Base-by-base conservation (phyloP, 164 flowering plant genomes). In the Santalum album region DNA sequence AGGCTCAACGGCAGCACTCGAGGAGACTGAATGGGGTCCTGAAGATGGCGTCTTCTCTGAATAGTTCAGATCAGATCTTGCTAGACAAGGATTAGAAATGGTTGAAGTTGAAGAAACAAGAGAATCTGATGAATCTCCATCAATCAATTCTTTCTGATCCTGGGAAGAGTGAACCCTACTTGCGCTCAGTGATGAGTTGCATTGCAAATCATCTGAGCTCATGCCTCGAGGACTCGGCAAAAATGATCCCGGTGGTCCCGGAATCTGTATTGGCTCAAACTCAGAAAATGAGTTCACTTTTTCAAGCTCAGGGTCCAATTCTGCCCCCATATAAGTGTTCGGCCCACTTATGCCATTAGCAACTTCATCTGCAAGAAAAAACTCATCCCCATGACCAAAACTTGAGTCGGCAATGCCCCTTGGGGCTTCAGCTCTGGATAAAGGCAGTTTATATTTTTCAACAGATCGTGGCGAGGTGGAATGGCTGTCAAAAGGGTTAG, bases 171-270 rank as follows among this genome's bases (percentile, higher is more conserved):
- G 78, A 34, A 70, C 59, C 51, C 65, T 66, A 64, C 80, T 73
- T 11, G 76, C 68, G 23, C 75, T 78, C 43, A 78, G 35, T 5
- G 87, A 84, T 25, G 86, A 84, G 61, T 60, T 76, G 47, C 84
- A 92, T 47, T 64, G 85, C 48, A 69, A 71, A 53, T 69, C 82
- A 52, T 80, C 87, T 7, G 80, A 80, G 25, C 66, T 67, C 72
- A 72, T 72, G 45, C 65, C 82, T 49, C 85, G 63, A 25, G 83
- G 81, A 65, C 87, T 81, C 3, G 84, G 90, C 58, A 83, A 60
- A 61, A 75, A 80, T 57, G 84, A 82, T 23, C 86, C 92, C 0
- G 91, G 89, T 14, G 94, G 83, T 25, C 84, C 91, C 35, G 84
- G 91, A 66, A 82, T 84, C 56, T 80, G 81, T 47, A 75, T 72